phyloP scores from a whole-genome alignment of 805 yeast species.

The Teunomyces funiuensis region DNA sequence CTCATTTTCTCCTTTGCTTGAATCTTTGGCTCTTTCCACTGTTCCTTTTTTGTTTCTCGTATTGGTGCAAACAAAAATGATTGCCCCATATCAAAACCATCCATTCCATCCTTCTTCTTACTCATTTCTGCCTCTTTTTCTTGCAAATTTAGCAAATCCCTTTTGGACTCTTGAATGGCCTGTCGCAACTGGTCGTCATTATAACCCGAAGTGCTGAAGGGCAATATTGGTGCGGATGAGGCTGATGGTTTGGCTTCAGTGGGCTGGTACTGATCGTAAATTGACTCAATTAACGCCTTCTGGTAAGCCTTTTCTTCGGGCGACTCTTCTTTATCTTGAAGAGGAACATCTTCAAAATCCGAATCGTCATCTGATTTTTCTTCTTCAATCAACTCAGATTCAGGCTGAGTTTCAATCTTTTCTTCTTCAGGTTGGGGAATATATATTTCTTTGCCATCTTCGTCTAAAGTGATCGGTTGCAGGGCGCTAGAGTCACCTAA shows the following conservation, averaged over 20 bases:
- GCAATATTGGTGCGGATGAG: neutral
- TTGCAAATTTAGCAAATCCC: conserved; percentile 35
- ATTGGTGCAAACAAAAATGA: conserved; percentile 20
- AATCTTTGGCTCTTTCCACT: conserved; percentile 15
- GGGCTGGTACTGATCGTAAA: conserved; percentile 29
- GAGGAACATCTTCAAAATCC: conserved; percentile 25
- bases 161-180: conserved; percentile 50
- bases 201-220: conserved; percentile 9
- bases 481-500: conserved; percentile 41
- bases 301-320: conserved; percentile 28
- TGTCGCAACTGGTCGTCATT: conserved; percentile 40
- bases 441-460: conserved; percentile 25
- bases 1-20: conserved; percentile 4
- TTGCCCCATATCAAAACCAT: conserved; percentile 5
- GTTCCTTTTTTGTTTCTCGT: conserved; percentile 49
- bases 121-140: conserved; percentile 16
- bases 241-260: neutral
- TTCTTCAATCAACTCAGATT: neutral
- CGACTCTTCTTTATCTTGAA: conserved; percentile 18
- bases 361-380: conserved; percentile 14
- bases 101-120: neutral
- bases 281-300: conserved; percentile 35
- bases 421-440: neutral
- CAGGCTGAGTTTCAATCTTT: neutral
- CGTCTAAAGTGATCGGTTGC: conserved; percentile 52